These are phyloP conservation scores for Acidomyces sp. DNA, from an alignment of 495 filamentous ascomycete genomes.

Conservation along the genomic window DNA sequence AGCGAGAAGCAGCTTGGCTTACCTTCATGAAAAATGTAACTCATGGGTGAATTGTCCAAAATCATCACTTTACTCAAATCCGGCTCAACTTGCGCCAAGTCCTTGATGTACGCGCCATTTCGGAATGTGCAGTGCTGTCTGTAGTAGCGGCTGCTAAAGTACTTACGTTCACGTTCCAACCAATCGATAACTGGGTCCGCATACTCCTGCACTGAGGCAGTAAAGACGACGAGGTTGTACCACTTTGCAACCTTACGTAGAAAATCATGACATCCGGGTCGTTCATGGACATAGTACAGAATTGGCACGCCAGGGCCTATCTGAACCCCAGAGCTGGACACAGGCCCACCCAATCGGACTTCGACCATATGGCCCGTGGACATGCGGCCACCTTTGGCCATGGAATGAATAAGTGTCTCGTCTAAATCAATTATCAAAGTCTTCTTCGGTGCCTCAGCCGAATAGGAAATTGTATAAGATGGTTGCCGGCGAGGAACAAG, in stretches of 20 bases:
- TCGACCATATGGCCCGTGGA: constrained; percentile 97
- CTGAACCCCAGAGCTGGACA: constrained; percentile 15
- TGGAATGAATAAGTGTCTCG: constrained; percentile 92
- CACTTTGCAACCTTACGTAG: constrained; percentile 81
- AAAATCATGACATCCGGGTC: constrained; percentile 94
- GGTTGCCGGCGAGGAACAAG: constrained; percentile 75
- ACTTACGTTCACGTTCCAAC: constrained; percentile 92
- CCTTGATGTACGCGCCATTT: constrained; percentile 94
- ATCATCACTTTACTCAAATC: constrained; percentile 97
- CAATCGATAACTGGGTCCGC: constrained; percentile 98
- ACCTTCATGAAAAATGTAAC: constrained; percentile 99
- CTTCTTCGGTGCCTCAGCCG: constrained; percentile 49
- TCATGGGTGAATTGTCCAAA: constrained; percentile 92
- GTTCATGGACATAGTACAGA: constrained; percentile 96
- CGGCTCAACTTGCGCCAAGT: constrained; percentile 87
- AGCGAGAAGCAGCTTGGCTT: too few relatives aligned
- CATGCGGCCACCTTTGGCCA: constrained; percentile 92
- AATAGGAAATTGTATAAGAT: constrained; percentile 49
- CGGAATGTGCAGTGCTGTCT: constrained; percentile 91
- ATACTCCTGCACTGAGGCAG: constrained; percentile 94
- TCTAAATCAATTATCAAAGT: constrained; percentile 92
- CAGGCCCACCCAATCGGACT: constrained; percentile 55
- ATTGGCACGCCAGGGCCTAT: constrained; percentile 87
- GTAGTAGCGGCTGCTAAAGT: constrained; percentile 84
- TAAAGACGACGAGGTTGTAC: constrained; percentile 97